Evolutionary conservation across 169 alveolate genomes (phyloP), one percentile per base, ranked within the genome.

Genomic region (Amoebophrya sp.): DNA sequence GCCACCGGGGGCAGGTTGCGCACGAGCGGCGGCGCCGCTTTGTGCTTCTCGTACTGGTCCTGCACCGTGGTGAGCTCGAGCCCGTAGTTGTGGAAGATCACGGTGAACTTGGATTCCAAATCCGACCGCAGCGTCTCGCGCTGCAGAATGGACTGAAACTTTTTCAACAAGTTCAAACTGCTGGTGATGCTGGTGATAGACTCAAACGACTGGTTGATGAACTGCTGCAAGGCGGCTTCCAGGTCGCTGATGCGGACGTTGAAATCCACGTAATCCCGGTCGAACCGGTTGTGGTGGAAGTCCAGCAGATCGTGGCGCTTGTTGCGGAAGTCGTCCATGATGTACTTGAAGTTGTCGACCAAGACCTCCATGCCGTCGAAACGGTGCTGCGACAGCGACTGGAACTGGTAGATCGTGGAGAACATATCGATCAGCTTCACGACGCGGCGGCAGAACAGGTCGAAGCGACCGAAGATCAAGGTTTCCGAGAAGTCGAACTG

Each of bases 261-360:
- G 95, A 98, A 97, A 95, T 98, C 99, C 54, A 98, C 99, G 94
- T 97, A 98, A 93, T 98, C 99, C 94, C 99, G 96, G 95, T 98
- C 99, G 93, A 98, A 98, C 83, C 97, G 96, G 91, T 97, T 98
- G 94, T 97, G 96, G 91, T 95, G 96, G 94, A 96, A 97, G 93
- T 98, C 98, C 90, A 98, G 94, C 90, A 98, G 97, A 94, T 97
- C 98, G 90, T 97, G 98, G 38, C 97, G 95, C 95, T 97, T 97
- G 90, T 93, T 94, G 92, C 95, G 96, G 95, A 98, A 97, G 77
- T 91, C 94, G 47, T 96, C 97, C 92, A 97, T 96, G 90, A 95
- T 94, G 77, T 94, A 95, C 93, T 97, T 96, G 95, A 97, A 98
- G 91, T 95, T 94, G 40, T 95, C 95, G 54, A 97, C 97, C 54